Evolutionary conservation across 2,329 filamentous ascomycete genomes (phyloP), one percentile per base, ranked within the genome.

Genomic region (Beauveria sp.): DNA sequence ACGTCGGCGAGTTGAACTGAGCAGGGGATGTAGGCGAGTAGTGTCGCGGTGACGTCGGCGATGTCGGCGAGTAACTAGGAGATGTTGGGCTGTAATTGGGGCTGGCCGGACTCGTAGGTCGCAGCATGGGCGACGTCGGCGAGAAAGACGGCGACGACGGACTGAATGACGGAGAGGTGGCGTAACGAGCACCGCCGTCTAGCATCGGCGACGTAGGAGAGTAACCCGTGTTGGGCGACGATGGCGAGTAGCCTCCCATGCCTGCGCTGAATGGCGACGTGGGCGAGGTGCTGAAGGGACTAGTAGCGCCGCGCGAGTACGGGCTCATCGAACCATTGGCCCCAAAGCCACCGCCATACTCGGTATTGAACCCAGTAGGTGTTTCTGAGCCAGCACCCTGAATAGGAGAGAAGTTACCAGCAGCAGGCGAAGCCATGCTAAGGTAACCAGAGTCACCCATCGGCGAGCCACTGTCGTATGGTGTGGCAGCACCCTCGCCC

Each of bases 381-480:
- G 81, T 81, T 64, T 91, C 89, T 61, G 92, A 93, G 31, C 88
- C 89, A 57, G 85, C 82, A 65, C 83, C 83, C 67, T 90, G 86
- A 70, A 95, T 91, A 55, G 90, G 90, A 40, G 90, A 95, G 81
- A 89, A 89, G 73, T 84, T 83, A 71, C 79, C 84, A 69, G 79
- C 80, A 64, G 77, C 84, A 66, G 86, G 84, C n/a, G 85, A 86
- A 65, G 80, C 83, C 67, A 87, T 78, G 66, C 83, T 83, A 69
- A 86, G 75, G 68, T 85, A 87, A 56, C 88, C 88, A 45, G 84
- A 86, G 68, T 92, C 88, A 8, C 82, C 83, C 76, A 93, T 88
- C 5, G 90, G 90, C 55, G 90, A 93, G 49, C 89, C 89, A 26
- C 87, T 89, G 72, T 98, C 95, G 75, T 99, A 99, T 1, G 96